Evolutionary conservation across 805 yeast genomes (phyloP).

Genomic region (Debaryomyces maramus): DNA sequence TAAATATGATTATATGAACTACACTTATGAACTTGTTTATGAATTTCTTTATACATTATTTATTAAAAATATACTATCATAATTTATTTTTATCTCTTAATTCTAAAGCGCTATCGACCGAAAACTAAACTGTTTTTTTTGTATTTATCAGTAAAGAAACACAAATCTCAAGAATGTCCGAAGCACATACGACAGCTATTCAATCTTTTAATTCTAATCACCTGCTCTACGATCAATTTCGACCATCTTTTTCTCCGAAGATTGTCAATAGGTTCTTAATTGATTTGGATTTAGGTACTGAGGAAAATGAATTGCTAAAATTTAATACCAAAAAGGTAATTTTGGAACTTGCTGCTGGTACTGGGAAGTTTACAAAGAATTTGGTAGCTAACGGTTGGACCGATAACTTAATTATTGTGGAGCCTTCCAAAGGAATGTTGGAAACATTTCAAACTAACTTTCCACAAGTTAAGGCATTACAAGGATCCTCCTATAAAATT

Average conservation of each 20-base stretch:
- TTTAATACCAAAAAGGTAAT: slow-evolving; percentile 25
- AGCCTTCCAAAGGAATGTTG: slow-evolving; percentile 61
- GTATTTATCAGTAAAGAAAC: too few species aligned
- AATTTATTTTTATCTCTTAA: too few species aligned
- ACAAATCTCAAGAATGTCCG: background rate
- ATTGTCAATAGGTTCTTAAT: slow-evolving; percentile 46
- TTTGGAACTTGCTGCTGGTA: slow-evolving; percentile 60
- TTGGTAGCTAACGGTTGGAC: slow-evolving; percentile 41
- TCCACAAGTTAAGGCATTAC: slow-evolving; percentile 39
- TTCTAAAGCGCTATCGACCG: too few species aligned
- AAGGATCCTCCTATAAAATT: slow-evolving; percentile 47
- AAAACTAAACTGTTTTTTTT: too few species aligned
- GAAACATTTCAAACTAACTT: slow-evolving; percentile 45
- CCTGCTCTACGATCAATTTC: slow-evolving; percentile 47
- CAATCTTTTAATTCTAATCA: slow-evolving; percentile 55
- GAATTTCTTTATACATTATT: background rate
- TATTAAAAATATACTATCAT: background rate
- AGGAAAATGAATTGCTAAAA: slow-evolving; percentile 5
- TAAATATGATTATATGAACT: slow-evolving; percentile 2
- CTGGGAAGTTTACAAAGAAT: slow-evolving; percentile 59
- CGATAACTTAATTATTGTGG: slow-evolving; percentile 45
- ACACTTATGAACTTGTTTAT: slow-evolving; percentile 1
- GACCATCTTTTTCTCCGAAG: slow-evolving; percentile 48
- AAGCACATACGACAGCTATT: slow-evolving; percentile 39
- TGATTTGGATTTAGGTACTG: slow-evolving; percentile 29